phyloP scores from a whole-genome alignment of 2,329 filamentous ascomycete genomes.

The Talaromyces sp. region DNA sequence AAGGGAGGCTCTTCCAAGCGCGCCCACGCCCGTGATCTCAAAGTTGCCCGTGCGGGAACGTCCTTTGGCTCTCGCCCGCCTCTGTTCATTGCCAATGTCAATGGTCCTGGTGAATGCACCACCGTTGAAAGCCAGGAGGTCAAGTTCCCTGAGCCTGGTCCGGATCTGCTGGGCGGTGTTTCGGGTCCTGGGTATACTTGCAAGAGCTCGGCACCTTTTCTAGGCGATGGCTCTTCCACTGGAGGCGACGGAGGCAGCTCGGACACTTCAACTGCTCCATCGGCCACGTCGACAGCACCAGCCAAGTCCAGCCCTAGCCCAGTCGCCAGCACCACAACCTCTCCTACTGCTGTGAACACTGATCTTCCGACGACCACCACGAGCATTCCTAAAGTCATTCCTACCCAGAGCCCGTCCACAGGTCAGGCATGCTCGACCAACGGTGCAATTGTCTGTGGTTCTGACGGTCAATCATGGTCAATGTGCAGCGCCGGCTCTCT shows the following conservation, averaged over 20 bases:
- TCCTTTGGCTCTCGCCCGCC: slow-evolving; percentile 55
- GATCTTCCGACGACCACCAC: slow-evolving; percentile 12
- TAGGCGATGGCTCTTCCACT: slow-evolving; percentile 15
- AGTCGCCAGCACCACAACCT: slow-evolving; percentile 8
- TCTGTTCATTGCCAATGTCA: slow-evolving; percentile 67
- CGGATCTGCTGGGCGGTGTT: slow-evolving; percentile 40
- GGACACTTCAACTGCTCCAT: neutral
- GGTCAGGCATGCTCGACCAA: slow-evolving; percentile 16
- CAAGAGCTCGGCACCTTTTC: slow-evolving; percentile 25
- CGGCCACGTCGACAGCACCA: slow-evolving; percentile 3
- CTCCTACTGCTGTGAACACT: slow-evolving; percentile 3
- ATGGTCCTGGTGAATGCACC: slow-evolving; percentile 47
- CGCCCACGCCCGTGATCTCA: slow-evolving; percentile 12
- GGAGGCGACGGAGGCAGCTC: neutral
- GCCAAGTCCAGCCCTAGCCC: slow-evolving; percentile 6
- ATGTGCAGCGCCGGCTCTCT: slow-evolving; percentile 26
- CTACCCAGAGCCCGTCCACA: neutral
- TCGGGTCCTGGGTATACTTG: slow-evolving; percentile 32
- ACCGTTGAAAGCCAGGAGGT: slow-evolving; percentile 56
- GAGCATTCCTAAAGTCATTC: neutral
- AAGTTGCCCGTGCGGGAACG: slow-evolving; percentile 4
- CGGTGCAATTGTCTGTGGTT: slow-evolving; percentile 29
- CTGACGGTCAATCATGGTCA: slow-evolving; percentile 27
- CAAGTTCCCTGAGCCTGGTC: slow-evolving; percentile 61
- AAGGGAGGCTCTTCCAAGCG: slow-evolving; percentile 19